Conservation (phyloP, 2,329 filamentous ascomycete genomes). For the Botrytis squamosa region DNA sequence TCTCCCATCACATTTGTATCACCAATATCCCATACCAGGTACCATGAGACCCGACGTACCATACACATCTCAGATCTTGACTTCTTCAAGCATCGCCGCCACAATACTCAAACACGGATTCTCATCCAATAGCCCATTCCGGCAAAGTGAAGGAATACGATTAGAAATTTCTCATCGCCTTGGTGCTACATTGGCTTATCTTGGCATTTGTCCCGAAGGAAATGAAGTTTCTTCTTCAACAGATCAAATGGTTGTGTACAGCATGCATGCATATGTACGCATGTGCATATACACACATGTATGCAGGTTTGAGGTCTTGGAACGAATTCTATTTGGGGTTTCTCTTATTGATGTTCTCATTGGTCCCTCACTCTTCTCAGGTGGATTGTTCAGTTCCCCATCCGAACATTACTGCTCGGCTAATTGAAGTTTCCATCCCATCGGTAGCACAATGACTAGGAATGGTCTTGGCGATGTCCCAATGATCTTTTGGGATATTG, state of each 20-base stretch:
- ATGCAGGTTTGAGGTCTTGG: not conserved
- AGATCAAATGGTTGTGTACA: not conserved
- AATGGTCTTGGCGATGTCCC: not conserved
- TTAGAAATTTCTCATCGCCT: not conserved
- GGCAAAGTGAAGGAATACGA: not conserved
- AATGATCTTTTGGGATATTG: not conserved
- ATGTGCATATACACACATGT: no score
- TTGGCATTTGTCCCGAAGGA: not conserved
- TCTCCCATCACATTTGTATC: not conserved
- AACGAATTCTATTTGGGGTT: not conserved
- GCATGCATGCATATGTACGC: not conserved
- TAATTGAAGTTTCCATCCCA: not conserved
- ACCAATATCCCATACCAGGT: not conserved
- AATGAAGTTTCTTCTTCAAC: not conserved
- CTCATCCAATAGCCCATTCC: not conserved
- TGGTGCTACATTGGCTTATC: not conserved
- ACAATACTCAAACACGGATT: not conserved
- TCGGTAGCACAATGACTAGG: not conserved
- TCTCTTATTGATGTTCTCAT: not conserved
- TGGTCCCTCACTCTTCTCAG: rapidly evolving
- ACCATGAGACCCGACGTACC: not conserved
- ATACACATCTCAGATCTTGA: not conserved
- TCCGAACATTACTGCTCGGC: not conserved
- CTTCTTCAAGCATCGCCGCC: not conserved
- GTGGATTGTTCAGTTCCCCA: not conserved